Base-by-base conservation (phyloP, 1,284 basidiomycete genomes). In the Cutaneotrichosporon curvatum region DNA sequence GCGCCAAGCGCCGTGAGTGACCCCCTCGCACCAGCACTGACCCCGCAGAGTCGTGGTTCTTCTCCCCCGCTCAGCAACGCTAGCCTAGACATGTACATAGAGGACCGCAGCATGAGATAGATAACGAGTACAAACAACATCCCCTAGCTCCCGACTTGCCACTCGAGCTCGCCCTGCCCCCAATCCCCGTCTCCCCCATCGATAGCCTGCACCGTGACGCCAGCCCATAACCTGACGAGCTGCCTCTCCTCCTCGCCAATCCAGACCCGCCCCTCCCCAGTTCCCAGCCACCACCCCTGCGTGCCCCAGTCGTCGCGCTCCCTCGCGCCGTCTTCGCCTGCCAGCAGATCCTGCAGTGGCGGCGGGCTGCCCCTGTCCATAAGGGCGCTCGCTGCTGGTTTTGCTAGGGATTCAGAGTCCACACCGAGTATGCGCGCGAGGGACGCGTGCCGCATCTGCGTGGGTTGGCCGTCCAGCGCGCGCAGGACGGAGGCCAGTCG, bases 221-320 rank as follows among this genome's bases (percentile, higher is more conserved):
- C 56, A 1, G 65, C 64, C 50, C 62, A 70, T 1, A 61, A 30
- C 19, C 61, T 43, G 54, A 68, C 62, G n/a, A 70, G 31, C 34
- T 55, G 44, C 31, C 51, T 50, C 49, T 70, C 67, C 45, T 67
- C 61, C 7, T 54, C 48, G 2, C 64, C 64, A 31, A 70, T 59
- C 67, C 67, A 70, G 7, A 70, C 55, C 10, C 56, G 50, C 7
- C 43, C 53, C 16, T 53, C 47, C 12, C 47, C 52, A 14, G 19
- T 42, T 4, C 56, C 57, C 11, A 68, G 51, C 60, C 60, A 68
- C 60, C 62, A 68, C 7, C 65, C 62, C 5, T 51, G 46, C 3
- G 50, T 49, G 12, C 47, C 54, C 42, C 48, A 48, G 47, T 49
- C 50, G 42, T 51, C 55, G 5, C 40, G 22, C 16, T 28, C 32